Evolutionary conservation across 495 filamentous ascomycete species (phyloP).

Genomic region (Xylona heveae): DNA sequence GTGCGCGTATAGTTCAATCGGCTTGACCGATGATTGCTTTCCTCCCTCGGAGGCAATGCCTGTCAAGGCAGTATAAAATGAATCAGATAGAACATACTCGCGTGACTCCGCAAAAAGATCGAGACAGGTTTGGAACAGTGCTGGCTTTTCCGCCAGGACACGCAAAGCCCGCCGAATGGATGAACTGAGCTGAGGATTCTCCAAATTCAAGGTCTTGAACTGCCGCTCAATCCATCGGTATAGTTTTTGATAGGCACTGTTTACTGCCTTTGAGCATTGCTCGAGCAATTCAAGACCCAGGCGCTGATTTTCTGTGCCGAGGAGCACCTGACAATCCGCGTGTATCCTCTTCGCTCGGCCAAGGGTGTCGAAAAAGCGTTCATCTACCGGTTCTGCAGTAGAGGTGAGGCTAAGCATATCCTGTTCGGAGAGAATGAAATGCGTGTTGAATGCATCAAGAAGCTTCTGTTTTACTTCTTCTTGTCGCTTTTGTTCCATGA

Average conservation of each 20-base stretch:
- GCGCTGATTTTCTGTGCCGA: constrained; percentile 77
- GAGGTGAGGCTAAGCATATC: constrained; percentile 53
- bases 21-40: constrained; percentile 40
- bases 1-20: constrained; percentile 85
- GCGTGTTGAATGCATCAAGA: constrained; percentile 59
- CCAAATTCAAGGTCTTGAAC: constrained; percentile 79
- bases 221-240: constrained; percentile 89
- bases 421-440: constrained; percentile 68
- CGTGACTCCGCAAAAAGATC: constrained; percentile 86
- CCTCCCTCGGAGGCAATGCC: constrained; percentile 32
- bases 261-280: constrained; percentile 64
- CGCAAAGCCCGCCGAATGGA: constrained; percentile 69
- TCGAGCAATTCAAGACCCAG: constrained; percentile 82
- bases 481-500: constrained; percentile 54
- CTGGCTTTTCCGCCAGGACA: constrained; percentile 74
- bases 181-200: constrained; percentile 80
- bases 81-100: constrained; percentile 68
- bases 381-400: constrained; percentile 59
- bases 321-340: constrained; percentile 65
- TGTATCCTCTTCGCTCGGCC: constrained; percentile 69
- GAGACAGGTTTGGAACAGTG: constrained; percentile 79
- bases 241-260: constrained; percentile 81
- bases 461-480: constrained; percentile 73
- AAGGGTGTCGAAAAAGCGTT: constrained; percentile 67
- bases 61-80: constrained; percentile 80